A percentile compares a stretch with the other conserved stretches of the same genome.
These are phyloP conservation scores for Candida sp. DNA, from an alignment of 1,139 yeast genomes.

Conservation along the genomic window DNA sequence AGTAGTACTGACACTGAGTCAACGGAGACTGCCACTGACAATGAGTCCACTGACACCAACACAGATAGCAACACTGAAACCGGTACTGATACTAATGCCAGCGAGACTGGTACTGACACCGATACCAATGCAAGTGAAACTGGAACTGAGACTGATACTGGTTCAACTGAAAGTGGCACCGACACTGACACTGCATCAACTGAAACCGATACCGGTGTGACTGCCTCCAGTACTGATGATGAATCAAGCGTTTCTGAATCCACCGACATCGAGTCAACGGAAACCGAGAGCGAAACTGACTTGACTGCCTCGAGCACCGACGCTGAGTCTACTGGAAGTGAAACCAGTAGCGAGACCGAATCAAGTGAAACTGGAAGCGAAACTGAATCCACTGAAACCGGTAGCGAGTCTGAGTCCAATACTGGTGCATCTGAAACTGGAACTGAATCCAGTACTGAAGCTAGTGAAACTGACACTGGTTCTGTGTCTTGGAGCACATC, in stretches of 20 bases:
- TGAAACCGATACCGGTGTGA: neutral
- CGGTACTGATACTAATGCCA: too few relatives aligned
- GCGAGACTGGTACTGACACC: too few relatives aligned
- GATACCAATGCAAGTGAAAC: neutral
- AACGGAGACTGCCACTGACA: conserved; percentile 1
- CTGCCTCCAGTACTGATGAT: conserved; percentile 14
- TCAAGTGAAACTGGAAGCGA: neutral
- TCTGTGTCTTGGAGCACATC: neutral
- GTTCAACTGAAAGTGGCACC: too few relatives aligned
- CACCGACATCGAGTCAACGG: neutral
- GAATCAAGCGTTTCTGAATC: conserved; percentile 18
- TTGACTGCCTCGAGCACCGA: neutral
- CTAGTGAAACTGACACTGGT: conserved; percentile 8
- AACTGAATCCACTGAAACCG: neutral
- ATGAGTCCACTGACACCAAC: conserved; percentile 5
- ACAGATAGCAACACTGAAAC: conserved; percentile 8
- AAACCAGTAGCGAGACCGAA: too few relatives aligned
- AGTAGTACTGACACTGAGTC: neutral
- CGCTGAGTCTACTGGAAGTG: neutral
- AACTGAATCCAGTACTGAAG: neutral
- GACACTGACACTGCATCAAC: neutral
- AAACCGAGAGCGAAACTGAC: conserved; percentile 3
- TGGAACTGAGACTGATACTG: neutral
- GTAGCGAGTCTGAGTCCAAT: neutral
- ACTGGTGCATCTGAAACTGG: neutral